phyloP scores from a whole-genome alignment of 345 rosid species.

The Angophora floribunda region DNA sequence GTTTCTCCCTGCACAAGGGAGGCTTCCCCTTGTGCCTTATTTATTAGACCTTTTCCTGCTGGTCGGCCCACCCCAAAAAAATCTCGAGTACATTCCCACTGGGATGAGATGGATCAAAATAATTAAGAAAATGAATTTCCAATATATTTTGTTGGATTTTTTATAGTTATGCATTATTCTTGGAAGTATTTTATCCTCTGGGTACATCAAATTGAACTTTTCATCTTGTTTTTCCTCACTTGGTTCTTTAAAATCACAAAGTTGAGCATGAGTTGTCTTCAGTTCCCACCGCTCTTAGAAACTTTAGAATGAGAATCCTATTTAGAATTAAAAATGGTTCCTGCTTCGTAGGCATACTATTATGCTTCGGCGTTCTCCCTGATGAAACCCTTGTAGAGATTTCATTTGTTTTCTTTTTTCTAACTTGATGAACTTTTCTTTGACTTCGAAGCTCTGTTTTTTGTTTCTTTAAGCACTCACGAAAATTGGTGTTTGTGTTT shows the following conservation, averaged over 20 bases:
- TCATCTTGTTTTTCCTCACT: neutral
- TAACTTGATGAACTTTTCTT: neutral
- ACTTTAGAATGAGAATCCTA: neutral
- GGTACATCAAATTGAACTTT: neutral
- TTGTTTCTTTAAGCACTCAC: neutral
- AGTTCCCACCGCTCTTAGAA: neutral
- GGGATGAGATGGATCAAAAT: neutral
- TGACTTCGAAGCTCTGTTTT: neutral
- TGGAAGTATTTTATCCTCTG: neutral
- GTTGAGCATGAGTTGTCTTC: neutral
- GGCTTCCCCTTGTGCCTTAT: neutral
- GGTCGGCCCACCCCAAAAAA: neutral
- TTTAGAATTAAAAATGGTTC: neutral
- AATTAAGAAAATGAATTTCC: neutral
- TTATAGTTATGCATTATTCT: neutral
- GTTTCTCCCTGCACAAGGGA: neutral
- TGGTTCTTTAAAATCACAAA: neutral
- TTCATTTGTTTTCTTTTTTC: neutral
- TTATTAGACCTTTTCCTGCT: neutral
- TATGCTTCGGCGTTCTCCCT: neutral
- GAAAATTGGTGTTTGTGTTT: neutral
- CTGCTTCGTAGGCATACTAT: neutral
- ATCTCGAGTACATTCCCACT: neutral
- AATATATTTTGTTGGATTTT: neutral
- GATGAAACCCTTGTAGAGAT: neutral